Base-by-base conservation (phyloP, 2,329 filamentous ascomycete genomes). In the Lithohypha guttulata region DNA sequence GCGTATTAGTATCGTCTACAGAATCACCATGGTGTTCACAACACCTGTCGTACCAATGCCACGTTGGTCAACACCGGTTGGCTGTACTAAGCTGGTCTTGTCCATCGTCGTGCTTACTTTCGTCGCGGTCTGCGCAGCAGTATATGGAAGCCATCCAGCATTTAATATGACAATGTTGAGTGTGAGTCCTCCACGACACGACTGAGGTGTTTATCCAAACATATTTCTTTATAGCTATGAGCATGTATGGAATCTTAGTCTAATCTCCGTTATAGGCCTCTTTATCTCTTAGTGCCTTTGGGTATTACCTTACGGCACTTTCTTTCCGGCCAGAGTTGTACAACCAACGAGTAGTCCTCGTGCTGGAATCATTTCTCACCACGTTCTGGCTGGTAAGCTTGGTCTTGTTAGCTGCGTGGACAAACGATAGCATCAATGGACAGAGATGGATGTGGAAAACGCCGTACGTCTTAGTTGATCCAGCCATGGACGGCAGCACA, bases 31-130 rank as follows among this genome's bases (percentile, higher is more conserved):
- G 35, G 26, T 19, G 11, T 33, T 29, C 19, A 26, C 10, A 13
- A 29, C 15, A 15, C 33, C 44, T 10, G 33, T 49, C 10, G 47
- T 49, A 11, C 49, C 49, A 4, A 51, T 51, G 47, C 49, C 47
- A 23, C 43, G 32, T 3, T 51, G 47, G 49, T 48, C 47, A 3
- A 43, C 19, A 9, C 17, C 19, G 11, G 41, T 51, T 22, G 49
- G 49, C 11, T 49, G 41, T 26, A 42, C 47, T 13, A 43, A 43
- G 28, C 35, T 48, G 14, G 41, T 36, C 10, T 33, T 48, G 7
- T 43, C 49, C 1, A 42, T 46, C 7, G 15, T 48, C 18, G 35
- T 49, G 8, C 40, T 49, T 3, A 43, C 34, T 11, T 45, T 49
- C 30, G 44, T 44, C 7, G 42, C 47, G 9, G 47, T 41, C 13